phyloP scores from a whole-genome alignment of 1,139 yeast species.

The Geotrichum europaeum region DNA sequence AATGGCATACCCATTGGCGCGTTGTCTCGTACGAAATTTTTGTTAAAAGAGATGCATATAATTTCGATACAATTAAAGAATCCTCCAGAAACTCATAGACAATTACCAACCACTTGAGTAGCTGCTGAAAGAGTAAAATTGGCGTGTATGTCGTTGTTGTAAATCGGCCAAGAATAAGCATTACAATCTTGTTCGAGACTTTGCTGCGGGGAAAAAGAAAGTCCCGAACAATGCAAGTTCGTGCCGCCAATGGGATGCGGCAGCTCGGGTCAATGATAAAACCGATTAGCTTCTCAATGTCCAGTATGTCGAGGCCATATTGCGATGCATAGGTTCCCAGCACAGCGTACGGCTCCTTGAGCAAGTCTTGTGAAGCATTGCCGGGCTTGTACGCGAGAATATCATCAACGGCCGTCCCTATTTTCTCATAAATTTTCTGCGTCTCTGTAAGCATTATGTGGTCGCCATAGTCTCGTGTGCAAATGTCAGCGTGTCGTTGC shows the following conservation, averaged over 20 bases:
- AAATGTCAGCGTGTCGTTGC: not conserved
- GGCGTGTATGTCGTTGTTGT: not conserved
- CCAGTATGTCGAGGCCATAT: conserved; percentile 13
- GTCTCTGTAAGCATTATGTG: not conserved
- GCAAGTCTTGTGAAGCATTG: not conserved
- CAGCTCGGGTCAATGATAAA: conserved; percentile 14
- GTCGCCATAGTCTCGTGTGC: not conserved
- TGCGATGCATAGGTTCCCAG: conserved; percentile 8
- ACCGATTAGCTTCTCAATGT: conserved; percentile 14
- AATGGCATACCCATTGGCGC: conserved; percentile 41
- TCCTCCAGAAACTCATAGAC: conserved; percentile 33
- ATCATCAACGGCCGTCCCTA: conserved; percentile 12
- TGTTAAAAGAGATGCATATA: conserved; percentile 40
- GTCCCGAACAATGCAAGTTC: conserved; percentile 17
- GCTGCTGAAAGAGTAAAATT: conserved; percentile 20
- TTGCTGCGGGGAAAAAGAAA: conserved; percentile 15
- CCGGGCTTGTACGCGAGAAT: conserved; percentile 7
- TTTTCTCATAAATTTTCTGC: not conserved
- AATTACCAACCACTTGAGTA: conserved; percentile 40
- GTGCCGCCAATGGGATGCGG: conserved; percentile 14
- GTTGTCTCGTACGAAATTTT: conserved; percentile 42
- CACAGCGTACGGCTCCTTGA: conserved; percentile 3
- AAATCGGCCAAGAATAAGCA: conserved; percentile 13
- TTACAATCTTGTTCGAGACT: conserved; percentile 17
- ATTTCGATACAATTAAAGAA: conserved; percentile 23